Evolutionary conservation across 2,329 filamentous ascomycete genomes (phyloP), one percentile per base, ranked within the genome.

Genomic region (Penicillium sp.): DNA sequence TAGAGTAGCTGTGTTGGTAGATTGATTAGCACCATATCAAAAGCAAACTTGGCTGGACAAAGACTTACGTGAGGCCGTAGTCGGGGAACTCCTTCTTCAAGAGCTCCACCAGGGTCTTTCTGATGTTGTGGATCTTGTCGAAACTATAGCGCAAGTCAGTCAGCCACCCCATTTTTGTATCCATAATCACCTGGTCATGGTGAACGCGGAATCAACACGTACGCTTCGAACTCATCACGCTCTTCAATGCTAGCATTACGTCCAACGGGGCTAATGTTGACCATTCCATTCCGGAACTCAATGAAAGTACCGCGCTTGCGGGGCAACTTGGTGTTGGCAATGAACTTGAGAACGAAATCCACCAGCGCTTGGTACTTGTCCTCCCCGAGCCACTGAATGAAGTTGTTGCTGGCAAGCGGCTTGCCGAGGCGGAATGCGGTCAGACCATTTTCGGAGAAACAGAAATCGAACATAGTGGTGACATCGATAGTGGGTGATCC

Each of bases 391-490:
- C 88, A 96, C 67, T 85, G 76, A 79, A 97, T 96, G 84, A 97
- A 99, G 77, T 85, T 90, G 77, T 88, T 88, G 68, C 85, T 86
- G 1, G 87, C 81, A 55, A 97, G 84, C 53, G 84, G 82, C 73
- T 87, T 77, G 67, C 93, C 94, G 69, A 92, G 78, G 70, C 91
- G 91, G 82, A 84, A 96, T 41, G 93, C 94, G 1, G 89, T 95
- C 65, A 99, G 85, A 11, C 94, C 94, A 78, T 99, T 99, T 80
- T 99, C 94, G 56, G 91, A 82, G 80, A 99, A 99, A 84, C 89
- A 94, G 80, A 90, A 99, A 81, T 99, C 94, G 81, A 99, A 99
- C 69, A 97, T 86, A 59, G 85, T 81, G 50, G 87, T 91, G 59
- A 97, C 93, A 65, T 80, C 74, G 65, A 88, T 82, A 55, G 82